Conservation (phyloP, 2,329 filamentous ascomycete genomes). For the Rhytidhysteron rufulum region DNA sequence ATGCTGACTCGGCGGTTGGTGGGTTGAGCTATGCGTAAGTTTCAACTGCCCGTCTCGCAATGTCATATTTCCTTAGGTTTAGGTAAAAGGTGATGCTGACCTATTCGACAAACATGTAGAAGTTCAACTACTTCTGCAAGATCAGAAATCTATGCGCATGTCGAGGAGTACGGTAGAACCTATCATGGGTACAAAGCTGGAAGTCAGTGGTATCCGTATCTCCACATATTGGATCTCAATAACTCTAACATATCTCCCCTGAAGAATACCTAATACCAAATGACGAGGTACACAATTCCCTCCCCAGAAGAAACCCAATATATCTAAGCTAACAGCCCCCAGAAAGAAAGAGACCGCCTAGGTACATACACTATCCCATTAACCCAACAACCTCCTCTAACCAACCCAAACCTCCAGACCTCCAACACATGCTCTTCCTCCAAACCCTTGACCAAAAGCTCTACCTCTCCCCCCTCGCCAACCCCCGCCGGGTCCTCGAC, state of each 20-base stretch:
- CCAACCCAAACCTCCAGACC: slow-evolving; percentile 6
- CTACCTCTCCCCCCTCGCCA: slow-evolving; percentile 10
- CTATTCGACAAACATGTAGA: slow-evolving; percentile 3
- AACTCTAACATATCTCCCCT: neutral
- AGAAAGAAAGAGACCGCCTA: slow-evolving; percentile 18
- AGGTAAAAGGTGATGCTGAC: too few species aligned
- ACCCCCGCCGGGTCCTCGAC: slow-evolving; percentile 14
- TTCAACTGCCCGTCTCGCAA: neutral
- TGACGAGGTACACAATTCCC: slow-evolving; percentile 11
- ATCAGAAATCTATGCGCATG: slow-evolving; percentile 9
- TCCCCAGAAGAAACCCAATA: neutral
- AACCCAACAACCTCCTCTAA: neutral
- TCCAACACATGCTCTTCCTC: slow-evolving; percentile 18
- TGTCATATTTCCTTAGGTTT: neutral
- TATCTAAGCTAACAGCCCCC: neutral
- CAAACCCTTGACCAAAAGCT: slow-evolving; percentile 12
- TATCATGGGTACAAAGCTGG: slow-evolving; percentile 18
- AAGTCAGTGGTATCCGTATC: slow-evolving; percentile 4
- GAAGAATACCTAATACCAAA: slow-evolving; percentile 19
- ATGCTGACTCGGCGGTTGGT: slow-evolving; percentile 13
- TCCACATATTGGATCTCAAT: neutral
- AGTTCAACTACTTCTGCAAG: slow-evolving; percentile 13
- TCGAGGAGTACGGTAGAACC: slow-evolving; percentile 15
- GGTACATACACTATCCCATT: slow-evolving; percentile 4
- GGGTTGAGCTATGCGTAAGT: slow-evolving; percentile 16